These are phyloP conservation scores for Achaetomium macrosporum DNA, from an alignment of 2,329 filamentous ascomycete genomes.

Conservation along the genomic window DNA sequence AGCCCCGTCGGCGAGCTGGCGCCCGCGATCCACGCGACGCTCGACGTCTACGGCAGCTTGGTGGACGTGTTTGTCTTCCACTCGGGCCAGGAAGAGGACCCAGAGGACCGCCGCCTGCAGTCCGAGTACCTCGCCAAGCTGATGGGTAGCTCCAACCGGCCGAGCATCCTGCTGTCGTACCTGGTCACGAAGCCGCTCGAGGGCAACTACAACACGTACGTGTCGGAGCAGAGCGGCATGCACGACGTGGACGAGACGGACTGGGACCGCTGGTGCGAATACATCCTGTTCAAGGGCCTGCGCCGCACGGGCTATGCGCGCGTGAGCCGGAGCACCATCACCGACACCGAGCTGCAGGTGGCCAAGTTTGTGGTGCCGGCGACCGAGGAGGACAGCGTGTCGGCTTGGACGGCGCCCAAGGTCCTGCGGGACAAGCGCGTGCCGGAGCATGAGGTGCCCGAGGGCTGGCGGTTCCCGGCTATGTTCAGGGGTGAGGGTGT, in stretches of 20 bases:
- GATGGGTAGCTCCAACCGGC: slow-evolving; percentile 77
- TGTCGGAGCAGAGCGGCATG: slow-evolving; percentile 83
- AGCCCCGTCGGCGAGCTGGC: slow-evolving; percentile 92
- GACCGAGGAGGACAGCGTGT: slow-evolving; percentile 50
- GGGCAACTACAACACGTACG: slow-evolving; percentile 96
- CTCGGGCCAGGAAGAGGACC: slow-evolving; percentile 95
- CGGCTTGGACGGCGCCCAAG: slow-evolving; percentile 35
- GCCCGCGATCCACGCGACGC: slow-evolving; percentile 92
- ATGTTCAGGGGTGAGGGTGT: slow-evolving; percentile 83
- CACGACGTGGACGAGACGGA: slow-evolving; percentile 87
- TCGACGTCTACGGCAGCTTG: slow-evolving; percentile 83
- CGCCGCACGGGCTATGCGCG: slow-evolving; percentile 83
- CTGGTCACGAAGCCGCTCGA: slow-evolving; percentile 83
- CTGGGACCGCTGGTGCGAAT: slow-evolving; percentile 99
- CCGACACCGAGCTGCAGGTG: slow-evolving; percentile 93
- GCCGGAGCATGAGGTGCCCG: slow-evolving; percentile 66
- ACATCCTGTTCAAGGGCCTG: slow-evolving; percentile 90
- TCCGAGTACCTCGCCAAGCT: slow-evolving; percentile 77
- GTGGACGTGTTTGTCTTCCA: slow-evolving; percentile 98
- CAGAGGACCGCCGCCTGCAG: slow-evolving; percentile 83
- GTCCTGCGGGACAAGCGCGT: slow-evolving; percentile 56
- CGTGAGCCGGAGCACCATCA: slow-evolving; percentile 84
- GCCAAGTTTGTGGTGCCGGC: slow-evolving; percentile 82
- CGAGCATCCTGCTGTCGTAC: slow-evolving; percentile 82
- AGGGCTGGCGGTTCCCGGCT: slow-evolving; percentile 74